Evolutionary conservation across 2,329 filamentous ascomycete genomes (phyloP).

Genomic region (Calonectria hawksworthii): DNA sequence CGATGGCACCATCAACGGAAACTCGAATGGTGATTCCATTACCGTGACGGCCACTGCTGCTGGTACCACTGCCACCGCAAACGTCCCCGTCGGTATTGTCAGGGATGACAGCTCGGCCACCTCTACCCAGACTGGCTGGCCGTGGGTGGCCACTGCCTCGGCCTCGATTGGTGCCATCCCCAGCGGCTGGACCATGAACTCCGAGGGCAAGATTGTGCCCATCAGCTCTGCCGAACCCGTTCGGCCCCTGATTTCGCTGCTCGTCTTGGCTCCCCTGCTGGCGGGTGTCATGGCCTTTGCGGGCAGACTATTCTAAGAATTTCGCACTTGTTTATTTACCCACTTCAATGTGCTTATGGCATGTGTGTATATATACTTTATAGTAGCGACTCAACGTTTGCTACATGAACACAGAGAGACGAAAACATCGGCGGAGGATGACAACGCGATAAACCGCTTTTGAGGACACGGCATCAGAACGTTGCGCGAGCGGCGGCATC

Average conservation of each 20-base stretch:
- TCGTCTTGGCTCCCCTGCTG: constrained; percentile 45
- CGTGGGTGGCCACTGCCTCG: constrained; percentile 73
- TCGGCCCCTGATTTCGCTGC: constrained; percentile 39
- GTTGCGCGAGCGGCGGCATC: constrained; percentile 13
- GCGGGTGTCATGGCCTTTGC: constrained; percentile 44
- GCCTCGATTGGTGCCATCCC: constrained; percentile 74
- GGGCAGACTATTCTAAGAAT: constrained; percentile 37
- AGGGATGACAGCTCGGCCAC: constrained; percentile 66
- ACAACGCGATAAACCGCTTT: not conserved
- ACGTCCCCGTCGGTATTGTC: constrained; percentile 76
- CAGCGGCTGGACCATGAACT: constrained; percentile 84
- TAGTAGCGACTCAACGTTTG: constrained; percentile 3
- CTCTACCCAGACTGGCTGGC: constrained; percentile 73
- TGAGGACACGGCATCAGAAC: not conserved
- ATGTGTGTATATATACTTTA: constrained; percentile 27
- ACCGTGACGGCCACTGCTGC: constrained; percentile 71
- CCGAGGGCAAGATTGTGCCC: constrained; percentile 84
- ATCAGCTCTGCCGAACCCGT: constrained; percentile 57
- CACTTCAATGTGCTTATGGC: not conserved
- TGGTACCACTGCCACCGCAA: constrained; percentile 74
- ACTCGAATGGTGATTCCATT: constrained; percentile 66
- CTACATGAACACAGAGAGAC: constrained; percentile 7
- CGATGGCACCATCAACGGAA: constrained; percentile 83
- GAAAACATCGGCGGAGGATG: not conserved
- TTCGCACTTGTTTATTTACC: constrained; percentile 3